Conservation (phyloP, 106 monocot species). For the Dendrobium officinale region DNA sequence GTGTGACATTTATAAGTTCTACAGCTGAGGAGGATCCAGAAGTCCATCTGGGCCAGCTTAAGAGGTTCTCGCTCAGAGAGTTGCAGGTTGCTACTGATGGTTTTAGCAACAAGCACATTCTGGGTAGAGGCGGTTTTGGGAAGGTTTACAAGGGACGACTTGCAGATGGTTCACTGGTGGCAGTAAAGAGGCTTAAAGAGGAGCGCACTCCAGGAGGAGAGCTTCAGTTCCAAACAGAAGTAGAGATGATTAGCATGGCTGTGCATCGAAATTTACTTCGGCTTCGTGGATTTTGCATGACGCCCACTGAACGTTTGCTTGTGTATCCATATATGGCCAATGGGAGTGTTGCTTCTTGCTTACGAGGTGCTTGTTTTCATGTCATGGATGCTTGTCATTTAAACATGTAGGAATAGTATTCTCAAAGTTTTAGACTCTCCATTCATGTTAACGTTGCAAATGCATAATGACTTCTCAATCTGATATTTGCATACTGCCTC, state of each 20-base stretch:
- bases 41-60: constrained; percentile 68
- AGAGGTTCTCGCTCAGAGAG: constrained; percentile 58
- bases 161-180: constrained; percentile 66
- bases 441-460: neutral
- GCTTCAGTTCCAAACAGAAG: constrained; percentile 73
- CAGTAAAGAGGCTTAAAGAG: constrained; percentile 69
- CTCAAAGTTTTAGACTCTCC: neutral
- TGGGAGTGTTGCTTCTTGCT: constrained; percentile 74
- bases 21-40: constrained; percentile 71
- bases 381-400: neutral
- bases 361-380: constrained; percentile 39
- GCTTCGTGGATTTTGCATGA: constrained; percentile 71
- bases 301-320: constrained; percentile 66
- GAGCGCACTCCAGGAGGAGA: constrained; percentile 71
- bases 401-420: neutral
- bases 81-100: constrained; percentile 67
- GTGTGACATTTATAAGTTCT: neutral
- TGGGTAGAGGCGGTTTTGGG: constrained; percentile 68
- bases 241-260: constrained; percentile 81
- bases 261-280: constrained; percentile 67
- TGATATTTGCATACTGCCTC: neutral
- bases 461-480: neutral
- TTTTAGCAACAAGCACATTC: constrained; percentile 64
- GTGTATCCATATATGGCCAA: constrained; percentile 80
- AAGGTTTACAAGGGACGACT: constrained; percentile 67